Base-by-base conservation (phyloP, 2,329 filamentous ascomycete genomes). In the Talaromyces islandicus region DNA sequence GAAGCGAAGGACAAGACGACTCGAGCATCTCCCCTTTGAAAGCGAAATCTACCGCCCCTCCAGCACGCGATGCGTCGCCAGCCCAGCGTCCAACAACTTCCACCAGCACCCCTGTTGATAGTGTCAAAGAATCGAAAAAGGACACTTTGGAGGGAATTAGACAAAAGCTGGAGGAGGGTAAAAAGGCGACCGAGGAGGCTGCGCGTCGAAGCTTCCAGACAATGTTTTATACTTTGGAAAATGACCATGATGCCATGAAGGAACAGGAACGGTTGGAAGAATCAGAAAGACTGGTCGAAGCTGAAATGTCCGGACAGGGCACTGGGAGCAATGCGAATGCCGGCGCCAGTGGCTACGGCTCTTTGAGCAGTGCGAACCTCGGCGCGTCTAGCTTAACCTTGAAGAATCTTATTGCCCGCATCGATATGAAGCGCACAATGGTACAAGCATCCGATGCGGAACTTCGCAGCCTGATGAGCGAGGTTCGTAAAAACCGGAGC, bases 251-350 rank as follows among this genome's bases (percentile, higher is more conserved):
- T 68, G 94, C 94, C 54, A 97, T 99, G 94, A 78, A 97, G 60
- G 94, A 99, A 74, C 94, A 99, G 75, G 92, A 97, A 74, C 91
- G 93, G 74, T 83, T 99, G 27, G 94, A 99, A 71, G 94, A 97
- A 73, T 92, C 95, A 1, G 94, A 99, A 73, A 89, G 95, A 72
- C 92, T 96, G 73, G 88, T 97, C 10, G 93, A 97, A 74, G 92
- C 92, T 14, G 94, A 99, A 76, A 94, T 96, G 82, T 92, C 92
- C 30, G 82, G 83, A 32, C 79, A 83, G 64, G 59, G 59, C 69
- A 84, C 83, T 58, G 83, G 75, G 59, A 79, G 78, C 62, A 79
- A 78, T 61, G 79, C 78, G 64, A 81, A 81, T 62, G 77, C 77
- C 19, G 78, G 80, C 38, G 80, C 80, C 14, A 84, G 86, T 65